Evolutionary conservation across 2,329 filamentous ascomycete genomes (phyloP), one percentile per base, ranked within the genome.

Genomic region (Fusarium mundagurra): DNA sequence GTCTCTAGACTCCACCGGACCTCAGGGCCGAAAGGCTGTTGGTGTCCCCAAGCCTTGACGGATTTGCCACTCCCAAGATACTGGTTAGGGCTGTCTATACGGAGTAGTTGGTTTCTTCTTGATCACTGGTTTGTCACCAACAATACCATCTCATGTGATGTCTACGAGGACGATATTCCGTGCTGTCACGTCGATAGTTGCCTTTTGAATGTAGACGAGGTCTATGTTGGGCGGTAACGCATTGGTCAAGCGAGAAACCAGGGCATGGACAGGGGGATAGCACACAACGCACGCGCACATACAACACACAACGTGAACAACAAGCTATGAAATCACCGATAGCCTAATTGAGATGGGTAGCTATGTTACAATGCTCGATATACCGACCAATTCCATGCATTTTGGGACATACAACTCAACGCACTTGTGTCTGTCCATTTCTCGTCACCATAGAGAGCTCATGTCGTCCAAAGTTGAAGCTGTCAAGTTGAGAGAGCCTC

Each of bases 21-120:
- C 64, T 71, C 33, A 47, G 61, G 64, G 53, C 67, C 69, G 60
- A 64, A 50, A 74, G 63, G 61, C 51, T 53, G 60, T 57, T 41
- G 31, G 41, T 47, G 62, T 55, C 60, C 47, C 62, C 33, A 38
- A 20, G 51, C 34, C 34, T 53, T 39, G 50, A 59, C 27, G 58
- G 39, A 75, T 67, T 72, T 61, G 47, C 61, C 55, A 66, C 63
- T 78, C 74, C 76, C 75, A 71, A 76, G 72, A 71, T 76, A 69
- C 67, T 76, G 76, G 77, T 77, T 77, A 72, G 54, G 18, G 66
- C 64, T 61, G 50, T 64, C 69, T 50, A 51, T 31, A n/a, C n/a
- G n/a, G n/a, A n/a, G n/a, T n/a, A 38, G 41, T 51, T 59, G 18
- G 69, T 67, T 60, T 31, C 17, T 73, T 72, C 50, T 48, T 66